phyloP scores from a whole-genome alignment of 345 rosid genomes.

The Schrenkiella parvula region DNA sequence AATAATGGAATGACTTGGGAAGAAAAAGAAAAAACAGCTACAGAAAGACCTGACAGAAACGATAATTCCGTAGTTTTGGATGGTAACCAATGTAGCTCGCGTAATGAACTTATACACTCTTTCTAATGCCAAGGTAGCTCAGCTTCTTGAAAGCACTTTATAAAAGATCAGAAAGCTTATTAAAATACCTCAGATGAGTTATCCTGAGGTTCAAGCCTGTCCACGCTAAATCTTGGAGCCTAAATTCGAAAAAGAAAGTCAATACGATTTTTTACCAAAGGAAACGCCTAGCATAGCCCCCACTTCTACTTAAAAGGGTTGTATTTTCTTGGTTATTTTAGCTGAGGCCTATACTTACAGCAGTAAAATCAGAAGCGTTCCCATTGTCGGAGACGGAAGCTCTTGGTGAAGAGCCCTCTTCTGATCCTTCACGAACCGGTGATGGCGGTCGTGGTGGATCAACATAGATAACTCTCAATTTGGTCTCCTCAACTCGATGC shows the following conservation, averaged over 20 bases:
- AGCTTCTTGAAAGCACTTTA: background rate
- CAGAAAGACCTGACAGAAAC: background rate
- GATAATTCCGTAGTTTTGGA: background rate
- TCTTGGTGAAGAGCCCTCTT: constrained; percentile 79
- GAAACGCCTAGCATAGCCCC: background rate
- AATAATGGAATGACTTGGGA: background rate
- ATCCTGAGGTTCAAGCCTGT: constrained; percentile 47
- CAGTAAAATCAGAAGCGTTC: constrained; percentile 44
- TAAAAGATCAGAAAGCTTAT: background rate
- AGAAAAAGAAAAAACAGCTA: background rate
- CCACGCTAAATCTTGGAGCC: constrained; percentile 49
- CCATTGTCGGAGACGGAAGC: constrained; percentile 66
- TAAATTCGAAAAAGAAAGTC: constrained; percentile 38
- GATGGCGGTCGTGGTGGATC: constrained; percentile 81
- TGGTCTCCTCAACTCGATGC: constrained; percentile 60
- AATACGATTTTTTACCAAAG: background rate
- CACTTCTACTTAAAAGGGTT: background rate
- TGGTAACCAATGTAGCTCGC: background rate
- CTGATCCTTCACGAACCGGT: constrained; percentile 69
- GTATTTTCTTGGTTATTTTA: background rate
- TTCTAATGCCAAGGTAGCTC: background rate
- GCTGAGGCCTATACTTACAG: constrained; percentile 42
- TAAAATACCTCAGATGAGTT: constrained; percentile 55
- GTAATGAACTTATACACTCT: background rate
- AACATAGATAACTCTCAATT: constrained; percentile 74